Evolutionary conservation across 1,284 basidiomycete genomes (phyloP).

Genomic region (Leccinum huronense): DNA sequence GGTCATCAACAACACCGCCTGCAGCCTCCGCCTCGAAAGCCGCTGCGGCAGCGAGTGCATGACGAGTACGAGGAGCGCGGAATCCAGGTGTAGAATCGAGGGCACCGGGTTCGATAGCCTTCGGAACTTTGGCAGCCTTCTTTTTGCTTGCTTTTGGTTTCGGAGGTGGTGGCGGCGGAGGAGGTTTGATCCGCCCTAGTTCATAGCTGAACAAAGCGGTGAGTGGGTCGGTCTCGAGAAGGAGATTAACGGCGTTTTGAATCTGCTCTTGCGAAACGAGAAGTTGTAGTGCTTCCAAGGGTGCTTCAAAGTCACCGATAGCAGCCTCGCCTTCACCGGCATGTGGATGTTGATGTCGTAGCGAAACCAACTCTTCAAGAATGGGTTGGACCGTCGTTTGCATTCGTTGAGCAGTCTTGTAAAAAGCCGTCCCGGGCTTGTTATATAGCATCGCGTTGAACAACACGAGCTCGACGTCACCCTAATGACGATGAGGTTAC

Average conservation of each 20-base stretch:
- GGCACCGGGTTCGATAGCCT: conserved; percentile 35
- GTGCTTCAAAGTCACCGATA: conserved; percentile 73
- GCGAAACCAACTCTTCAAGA: conserved; percentile 55
- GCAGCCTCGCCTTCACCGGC: conserved; percentile 7
- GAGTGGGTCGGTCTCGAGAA: conserved; percentile 59
- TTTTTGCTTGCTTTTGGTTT: conserved; percentile 36
- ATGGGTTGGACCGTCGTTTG: conserved; percentile 58
- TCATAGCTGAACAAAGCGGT: conserved; percentile 67
- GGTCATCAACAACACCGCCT: conserved; percentile 8
- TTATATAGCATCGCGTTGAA: conserved; percentile 91
- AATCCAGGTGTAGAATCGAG: conserved; percentile 40
- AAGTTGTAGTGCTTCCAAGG: conserved; percentile 52
- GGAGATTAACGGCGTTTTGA: conserved; percentile 49
- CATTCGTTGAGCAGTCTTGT: conserved; percentile 73
- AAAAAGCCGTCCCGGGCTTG: conserved; percentile 67
- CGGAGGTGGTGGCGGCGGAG: conserved; percentile 44
- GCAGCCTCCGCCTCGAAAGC: conserved; percentile 46
- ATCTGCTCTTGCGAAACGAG: conserved; percentile 53
- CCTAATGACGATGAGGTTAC: conserved; percentile 43
- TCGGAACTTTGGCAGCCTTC: conserved; percentile 36
- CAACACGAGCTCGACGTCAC: conserved; percentile 80
- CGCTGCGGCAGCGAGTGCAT: conserved; percentile 40
- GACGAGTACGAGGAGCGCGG: conserved; percentile 48
- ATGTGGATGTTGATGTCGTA: conserved; percentile 22
- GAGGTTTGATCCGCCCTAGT: conserved; percentile 58